Evolutionary conservation across 441 rosid genomes (phyloP).

Genomic region (Cnidoscolus chayamansa): DNA sequence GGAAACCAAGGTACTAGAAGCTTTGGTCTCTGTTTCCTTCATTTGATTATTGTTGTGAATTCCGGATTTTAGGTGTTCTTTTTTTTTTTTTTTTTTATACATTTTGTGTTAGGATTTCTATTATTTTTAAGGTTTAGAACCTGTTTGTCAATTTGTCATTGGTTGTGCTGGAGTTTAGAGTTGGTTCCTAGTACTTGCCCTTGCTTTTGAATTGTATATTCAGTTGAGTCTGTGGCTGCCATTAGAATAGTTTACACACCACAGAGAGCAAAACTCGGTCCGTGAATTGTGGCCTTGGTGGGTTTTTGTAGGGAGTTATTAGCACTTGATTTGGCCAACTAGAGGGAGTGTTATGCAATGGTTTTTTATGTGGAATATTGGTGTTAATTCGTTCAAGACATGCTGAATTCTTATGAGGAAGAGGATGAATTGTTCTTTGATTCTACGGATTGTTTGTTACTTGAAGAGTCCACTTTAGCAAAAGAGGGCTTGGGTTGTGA

Average conservation of each 20-base stretch:
- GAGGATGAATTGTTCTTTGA: slow-evolving; percentile 63
- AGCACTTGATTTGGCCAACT: slow-evolving; percentile 20
- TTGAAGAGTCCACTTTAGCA: slow-evolving; percentile 29
- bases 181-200: slow-evolving; percentile 46
- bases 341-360: slow-evolving; percentile 23
- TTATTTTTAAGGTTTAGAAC: slow-evolving; percentile 19
- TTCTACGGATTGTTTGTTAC: slow-evolving; percentile 47
- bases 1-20: slow-evolving; percentile 52
- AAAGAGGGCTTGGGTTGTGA: slow-evolving; percentile 19
- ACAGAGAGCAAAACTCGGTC: slow-evolving; percentile 40
- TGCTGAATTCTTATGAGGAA: slow-evolving; percentile 46
- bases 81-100: not conserved
- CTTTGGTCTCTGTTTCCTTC: slow-evolving; percentile 33
- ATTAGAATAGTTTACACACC: slow-evolving; percentile 17
- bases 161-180: slow-evolving; percentile 28
- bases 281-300: slow-evolving; percentile 39
- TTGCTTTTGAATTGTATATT: slow-evolving; percentile 25
- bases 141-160: slow-evolving; percentile 25
- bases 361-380: slow-evolving; percentile 34
- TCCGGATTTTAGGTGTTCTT: slow-evolving; percentile 19
- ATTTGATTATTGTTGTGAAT: slow-evolving; percentile 31
- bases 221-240: slow-evolving; percentile 12
- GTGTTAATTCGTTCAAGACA: slow-evolving; percentile 37
- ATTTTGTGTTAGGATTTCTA: slow-evolving; percentile 30
- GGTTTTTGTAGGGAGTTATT: slow-evolving; percentile 35